These are phyloP conservation scores for Solanum gandarillasii DNA, from an alignment of 257 asterid genomes.

Conservation along the genomic window DNA sequence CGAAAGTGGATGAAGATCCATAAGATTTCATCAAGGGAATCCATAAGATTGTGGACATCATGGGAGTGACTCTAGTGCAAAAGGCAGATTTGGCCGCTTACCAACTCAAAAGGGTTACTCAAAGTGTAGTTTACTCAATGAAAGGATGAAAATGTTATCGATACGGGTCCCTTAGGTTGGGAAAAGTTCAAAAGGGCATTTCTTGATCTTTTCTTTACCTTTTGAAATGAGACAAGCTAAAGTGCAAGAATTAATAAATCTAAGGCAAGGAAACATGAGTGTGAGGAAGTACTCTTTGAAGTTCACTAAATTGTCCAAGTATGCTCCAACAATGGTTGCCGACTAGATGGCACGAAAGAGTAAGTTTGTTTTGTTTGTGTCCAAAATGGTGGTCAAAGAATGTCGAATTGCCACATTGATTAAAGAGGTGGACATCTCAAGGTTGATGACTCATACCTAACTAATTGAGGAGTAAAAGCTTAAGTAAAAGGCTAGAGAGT, in stretches of 20 bases:
- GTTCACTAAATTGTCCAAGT: neutral
- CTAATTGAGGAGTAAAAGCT: neutral
- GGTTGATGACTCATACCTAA: neutral
- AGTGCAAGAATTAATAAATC: too few species aligned
- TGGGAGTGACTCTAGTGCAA: too few species aligned
- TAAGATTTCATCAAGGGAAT: too few species aligned
- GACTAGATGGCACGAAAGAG: neutral
- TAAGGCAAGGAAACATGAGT: neutral
- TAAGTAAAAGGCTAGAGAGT: neutral
- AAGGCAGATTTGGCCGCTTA: neutral
- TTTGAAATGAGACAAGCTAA: neutral
- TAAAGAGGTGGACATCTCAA: neutral
- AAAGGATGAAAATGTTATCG: neutral
- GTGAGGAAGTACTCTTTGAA: neutral
- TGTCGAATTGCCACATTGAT: neutral
- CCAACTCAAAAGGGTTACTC: neutral
- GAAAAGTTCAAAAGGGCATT: neutral
- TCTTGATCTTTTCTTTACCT: neutral
- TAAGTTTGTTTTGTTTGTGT: neutral
- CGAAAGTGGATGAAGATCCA: too few species aligned
- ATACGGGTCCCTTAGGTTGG: neutral
- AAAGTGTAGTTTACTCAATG: neutral
- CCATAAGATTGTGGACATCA: too few species aligned
- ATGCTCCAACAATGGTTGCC: neutral
- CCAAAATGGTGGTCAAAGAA: neutral